Base-by-base conservation (phyloP, 1,139 yeast species). In the Saccharomyces hybrid region DNA sequence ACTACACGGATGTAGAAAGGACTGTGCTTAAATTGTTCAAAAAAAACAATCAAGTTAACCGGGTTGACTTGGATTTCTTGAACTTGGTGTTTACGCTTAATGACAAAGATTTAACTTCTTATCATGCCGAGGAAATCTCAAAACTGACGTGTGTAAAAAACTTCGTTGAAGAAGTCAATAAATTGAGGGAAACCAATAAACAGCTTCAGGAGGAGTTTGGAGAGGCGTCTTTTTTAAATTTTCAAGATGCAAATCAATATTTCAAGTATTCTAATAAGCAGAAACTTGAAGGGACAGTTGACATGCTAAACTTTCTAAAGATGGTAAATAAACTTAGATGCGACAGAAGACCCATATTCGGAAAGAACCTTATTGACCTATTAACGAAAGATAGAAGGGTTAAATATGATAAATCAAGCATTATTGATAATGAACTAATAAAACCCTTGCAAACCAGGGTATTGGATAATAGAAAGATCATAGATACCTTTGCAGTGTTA, bases 401-500 rank as follows among this genome's bases (percentile, higher is more conserved):
- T 6, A 27, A 31, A 8, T 31, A 46, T 27, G 57, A 50, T 25
- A 34, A 52, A 16, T 38, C 52, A 14, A 54, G 56, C 9, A 52
- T 54, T 23, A 38, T 53, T 16, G 62, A 65, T 23, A 71, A 72
- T 1, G 44, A 9, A 20, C 53, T 68, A 14, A 66, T 70, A 25
- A 66, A 63, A 54, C 76, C 75, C n/a, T 55, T 73, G 53, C 64
- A 65, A 50, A 66, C 68, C 27, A 71, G 73, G 58, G 53, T 69
- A 72, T 80, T 80, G 61, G 58, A 51, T 2, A 62, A 63, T 20
- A 63, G 70, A 13, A 84, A 81, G 32, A 70, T 76, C 0, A 78
- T 93, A 56, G 90, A 88, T 48, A 82, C 86, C 59, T 95, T 78
- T 69, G 88, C 96, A 0, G 95, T 89, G 59, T 79, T 93, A 3